These are phyloP conservation scores for Fusarium siculi DNA, from an alignment of 2,329 filamentous ascomycete species.

Conservation along the genomic window DNA sequence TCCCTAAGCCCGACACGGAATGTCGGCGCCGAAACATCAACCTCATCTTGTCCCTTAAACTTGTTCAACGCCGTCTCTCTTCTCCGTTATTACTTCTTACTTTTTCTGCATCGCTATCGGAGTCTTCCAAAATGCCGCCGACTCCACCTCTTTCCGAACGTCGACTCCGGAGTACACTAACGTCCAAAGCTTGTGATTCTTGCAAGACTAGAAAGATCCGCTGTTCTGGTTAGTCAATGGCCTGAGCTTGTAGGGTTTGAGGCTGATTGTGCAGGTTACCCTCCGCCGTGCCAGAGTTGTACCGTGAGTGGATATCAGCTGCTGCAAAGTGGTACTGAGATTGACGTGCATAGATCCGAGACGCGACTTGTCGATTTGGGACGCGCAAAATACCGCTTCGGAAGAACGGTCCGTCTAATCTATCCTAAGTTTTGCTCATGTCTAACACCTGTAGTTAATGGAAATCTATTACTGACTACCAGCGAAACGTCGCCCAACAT, in stretches of 20 bases:
- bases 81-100: not conserved
- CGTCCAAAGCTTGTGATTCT: slow-evolving; percentile 37
- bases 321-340: rapidly evolving
- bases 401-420: slow-evolving; percentile 21
- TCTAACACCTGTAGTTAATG: not conserved
- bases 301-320: not conserved
- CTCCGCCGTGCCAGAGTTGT: slow-evolving; percentile 34
- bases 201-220: slow-evolving; percentile 39
- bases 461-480: not conserved
- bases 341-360: slow-evolving; percentile 20
- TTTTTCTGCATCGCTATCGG: not conserved
- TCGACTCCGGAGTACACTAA: slow-evolving; percentile 23
- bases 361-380: slow-evolving; percentile 25
- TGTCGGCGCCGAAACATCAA: slow-evolving; percentile 27
- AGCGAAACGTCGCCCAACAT: rapidly evolving
- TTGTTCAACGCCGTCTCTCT: not conserved
- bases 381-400: slow-evolving; percentile 31
- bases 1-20: slow-evolving; percentile 13
- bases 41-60: not conserved
- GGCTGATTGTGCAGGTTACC: slow-evolving; percentile 23
- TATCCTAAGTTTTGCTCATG: not conserved
- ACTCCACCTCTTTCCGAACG: not conserved
- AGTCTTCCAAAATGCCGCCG: not conserved
- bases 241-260: not conserved
- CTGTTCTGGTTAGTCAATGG: slow-evolving; percentile 27